These are phyloP conservation scores for Trichodelitschia bisporula DNA, from an alignment of 495 filamentous ascomycete species.

Conservation along the genomic window DNA sequence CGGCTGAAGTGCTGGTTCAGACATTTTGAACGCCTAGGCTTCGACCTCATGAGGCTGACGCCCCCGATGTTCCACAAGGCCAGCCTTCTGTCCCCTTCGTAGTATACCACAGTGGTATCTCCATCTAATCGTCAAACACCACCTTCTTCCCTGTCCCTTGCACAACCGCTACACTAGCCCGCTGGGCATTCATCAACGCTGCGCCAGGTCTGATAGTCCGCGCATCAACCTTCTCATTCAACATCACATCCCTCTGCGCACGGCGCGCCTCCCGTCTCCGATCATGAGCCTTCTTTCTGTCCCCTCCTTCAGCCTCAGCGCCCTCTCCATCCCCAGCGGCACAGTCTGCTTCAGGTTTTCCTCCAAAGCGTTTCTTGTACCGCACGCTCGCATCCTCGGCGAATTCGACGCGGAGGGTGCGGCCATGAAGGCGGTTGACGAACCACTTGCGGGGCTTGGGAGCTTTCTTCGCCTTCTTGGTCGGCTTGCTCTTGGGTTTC, in stretches of 20 bases:
- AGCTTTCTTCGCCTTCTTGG: conserved; percentile 9
- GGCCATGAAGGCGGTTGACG: conserved; percentile 56
- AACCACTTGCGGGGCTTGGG: conserved; percentile 42
- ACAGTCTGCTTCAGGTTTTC: conserved; percentile 9
- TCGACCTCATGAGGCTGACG: too few species aligned
- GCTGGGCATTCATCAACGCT: not conserved
- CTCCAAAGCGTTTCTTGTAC: conserved; percentile 78
- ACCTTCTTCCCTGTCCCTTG: conserved; percentile 62
- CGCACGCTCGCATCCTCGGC: conserved; percentile 69
- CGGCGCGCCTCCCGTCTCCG: too few species aligned
- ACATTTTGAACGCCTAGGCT: too few species aligned
- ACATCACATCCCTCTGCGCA: too few species aligned
- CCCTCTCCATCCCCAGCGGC: not conserved
- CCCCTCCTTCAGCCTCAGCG: conserved; percentile 3
- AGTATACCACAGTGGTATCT: too few species aligned
- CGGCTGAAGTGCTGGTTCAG: too few species aligned
- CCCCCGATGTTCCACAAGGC: too few species aligned
- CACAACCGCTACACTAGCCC: conserved; percentile 29
- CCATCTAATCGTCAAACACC: too few species aligned
- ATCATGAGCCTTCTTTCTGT: conserved; percentile 2
- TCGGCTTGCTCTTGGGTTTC: too few species aligned
- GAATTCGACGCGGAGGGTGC: conserved; percentile 67
- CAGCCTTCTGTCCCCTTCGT: too few species aligned
- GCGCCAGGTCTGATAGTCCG: conserved; percentile 6
- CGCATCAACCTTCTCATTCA: conserved; percentile 10